Evolutionary conservation across 2,329 filamentous ascomycete genomes (phyloP), one percentile per base, ranked within the genome.

Genomic region (Penicillium sp.): DNA sequence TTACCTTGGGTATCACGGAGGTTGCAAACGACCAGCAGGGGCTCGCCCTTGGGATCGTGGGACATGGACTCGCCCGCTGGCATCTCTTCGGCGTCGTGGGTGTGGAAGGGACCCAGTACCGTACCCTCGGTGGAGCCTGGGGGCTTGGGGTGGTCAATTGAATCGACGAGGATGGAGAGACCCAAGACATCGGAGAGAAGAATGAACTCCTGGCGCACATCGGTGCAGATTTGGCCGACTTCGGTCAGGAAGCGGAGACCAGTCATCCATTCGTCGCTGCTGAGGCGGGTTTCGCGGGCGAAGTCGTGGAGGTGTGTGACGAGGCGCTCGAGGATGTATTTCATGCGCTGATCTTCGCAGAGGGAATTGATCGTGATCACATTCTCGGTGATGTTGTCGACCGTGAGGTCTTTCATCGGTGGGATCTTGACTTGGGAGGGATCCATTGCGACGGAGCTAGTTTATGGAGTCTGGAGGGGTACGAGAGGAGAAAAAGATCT

Each of bases 261-360:
- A 0, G 81, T 76, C 85, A 88, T 88, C 89, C 89, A 93, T 76
- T 94, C 89, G 2, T 84, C 78, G 4, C 86, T 88, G 68, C 84
- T 88, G 31, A 93, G 78, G 28, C 88, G 78, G 1, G 88, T 92
- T 71, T 93, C 89, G 49, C 88, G 81, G 5, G 88, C 87, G 68
- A 91, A 93, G 74, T 92, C 88, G 72, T 94, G 89, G 1, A 93
- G 76, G 71, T 94, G 89, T 12, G 83, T 82, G 44, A 92, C 87
- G 13, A 92, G 79, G 16, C 87, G 80, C 62, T 88, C 83, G 67
- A 93, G 81, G 42, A 94, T 70, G 68, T 89, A 92, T 57, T 83
- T 86, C 56, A 89, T 74, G 18, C 89, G 81, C 21, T 80, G 75
- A 64, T 90, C 79, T 9, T 77, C 68, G 63, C 83, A 83, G 75